Evolutionary conservation across 2,329 filamentous ascomycete species (phyloP).

Genomic region (Arachnomyces sp.): DNA sequence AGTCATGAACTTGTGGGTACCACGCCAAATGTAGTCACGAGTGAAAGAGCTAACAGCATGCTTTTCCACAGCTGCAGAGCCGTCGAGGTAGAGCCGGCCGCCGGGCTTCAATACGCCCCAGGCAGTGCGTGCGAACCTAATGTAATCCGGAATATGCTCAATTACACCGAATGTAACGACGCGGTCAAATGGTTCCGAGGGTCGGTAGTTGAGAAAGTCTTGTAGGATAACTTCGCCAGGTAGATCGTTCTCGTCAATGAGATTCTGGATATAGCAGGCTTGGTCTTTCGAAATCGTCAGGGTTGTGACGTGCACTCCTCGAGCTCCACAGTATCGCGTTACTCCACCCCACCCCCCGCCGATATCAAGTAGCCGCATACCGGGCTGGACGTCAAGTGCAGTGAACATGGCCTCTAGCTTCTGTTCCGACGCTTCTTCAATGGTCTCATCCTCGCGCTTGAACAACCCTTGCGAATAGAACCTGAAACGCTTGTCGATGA

Average conservation of each 20-base stretch:
- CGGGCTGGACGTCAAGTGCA: slow-evolving; percentile 9
- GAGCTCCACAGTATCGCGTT: slow-evolving; percentile 13
- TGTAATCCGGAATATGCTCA: slow-evolving; percentile 13
- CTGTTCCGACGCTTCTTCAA: slow-evolving; percentile 2
- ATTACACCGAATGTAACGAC: neutral
- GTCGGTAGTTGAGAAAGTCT: neutral
- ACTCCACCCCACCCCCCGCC: slow-evolving; percentile 14
- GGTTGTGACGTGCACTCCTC: slow-evolving; percentile 13
- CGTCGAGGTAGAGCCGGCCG: slow-evolving; percentile 5
- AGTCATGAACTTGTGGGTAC: slow-evolving; percentile 3
- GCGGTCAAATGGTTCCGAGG: neutral
- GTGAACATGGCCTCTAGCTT: neutral
- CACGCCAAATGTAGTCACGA: slow-evolving; percentile 1
- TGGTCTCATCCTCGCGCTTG: neutral
- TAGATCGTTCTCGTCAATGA: slow-evolving; percentile 2
- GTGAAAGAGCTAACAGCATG: slow-evolving; percentile 1
- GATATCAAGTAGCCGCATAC: slow-evolving; percentile 11
- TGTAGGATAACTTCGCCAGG: neutral
- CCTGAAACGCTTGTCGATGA: slow-evolving; percentile 2
- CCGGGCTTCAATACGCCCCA: slow-evolving; percentile 12
- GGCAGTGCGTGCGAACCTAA: slow-evolving; percentile 6
- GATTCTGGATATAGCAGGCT: slow-evolving; percentile 1
- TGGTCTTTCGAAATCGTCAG: neutral
- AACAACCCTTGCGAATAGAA: slow-evolving; percentile 1
- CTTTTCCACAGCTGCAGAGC: neutral